Base-by-base conservation (phyloP, 495 filamentous ascomycete genomes). In the Ramalina intermedia region DNA sequence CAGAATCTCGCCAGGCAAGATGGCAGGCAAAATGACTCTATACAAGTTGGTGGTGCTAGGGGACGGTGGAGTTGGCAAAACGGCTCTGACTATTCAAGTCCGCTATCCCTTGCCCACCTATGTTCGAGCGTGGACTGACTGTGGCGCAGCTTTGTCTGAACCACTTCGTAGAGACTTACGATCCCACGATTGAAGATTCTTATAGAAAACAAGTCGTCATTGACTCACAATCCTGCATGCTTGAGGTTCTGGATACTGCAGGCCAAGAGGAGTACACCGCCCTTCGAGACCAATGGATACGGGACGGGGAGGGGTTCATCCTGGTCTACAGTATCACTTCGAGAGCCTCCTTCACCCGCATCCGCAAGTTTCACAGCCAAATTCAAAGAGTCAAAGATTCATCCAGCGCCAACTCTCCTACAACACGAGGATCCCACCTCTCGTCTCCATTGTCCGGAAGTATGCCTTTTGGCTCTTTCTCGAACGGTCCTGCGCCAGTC, bases 231-330 rank as follows among this genome's bases (percentile, higher is more conserved):
- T 84, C 91, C 18, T 96, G 91, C 71, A 96, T 98, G 91, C 76
- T 96, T 58, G 91, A 98, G 68, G 90, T 96, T 36, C 75, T 98
- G 51, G 91, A 98, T 70, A 98, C 93, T 27, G 91, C 91, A 29
- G 91, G 91, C n/a, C 93, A 98, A 66, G 91, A 98, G 68, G 91
- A 98, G 68, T 98, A 98, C 65, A 96, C 89, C 47, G 91, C 93
- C 36, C 71, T 96, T 59, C 75, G 91, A 56, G 91, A 98, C 63
- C 91, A 96, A 69, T 96, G 91, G 91, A 96, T 96, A 58, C 77
- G 93, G 37, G 90, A 96, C 61, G 91, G 91, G 29, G 93, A 98
- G 63, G 91, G 93, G 1, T 96, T 98, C 62, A 84, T 98, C 6
- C 73, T 98, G 46, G 93, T 98, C 40, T 96, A 98, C 73, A 94